Evolutionary conservation across 352 stramenopile species (phyloP).

Genomic region (Achlya hypogyna): DNA sequence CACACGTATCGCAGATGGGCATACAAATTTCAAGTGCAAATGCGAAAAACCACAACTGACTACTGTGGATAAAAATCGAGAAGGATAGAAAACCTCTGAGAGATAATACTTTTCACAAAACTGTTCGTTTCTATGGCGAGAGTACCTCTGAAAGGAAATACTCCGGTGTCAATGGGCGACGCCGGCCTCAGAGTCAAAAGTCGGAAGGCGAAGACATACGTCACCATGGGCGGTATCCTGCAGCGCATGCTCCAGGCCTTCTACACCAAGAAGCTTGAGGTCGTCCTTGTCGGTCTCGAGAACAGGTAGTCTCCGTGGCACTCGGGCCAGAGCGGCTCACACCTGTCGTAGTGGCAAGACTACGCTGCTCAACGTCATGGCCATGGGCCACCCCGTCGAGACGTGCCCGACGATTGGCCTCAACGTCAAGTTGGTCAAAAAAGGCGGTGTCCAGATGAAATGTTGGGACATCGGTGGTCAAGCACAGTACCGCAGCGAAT

Average conservation of each 20-base stretch:
- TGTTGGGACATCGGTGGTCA: slow-evolving; percentile 98
- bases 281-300: slow-evolving; percentile 95
- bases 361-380: slow-evolving; percentile 93
- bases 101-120: not conserved
- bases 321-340: not conserved
- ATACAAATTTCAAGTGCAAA: not conserved
- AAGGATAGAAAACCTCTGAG: not conserved
- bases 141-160: slow-evolving; percentile 2
- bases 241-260: slow-evolving; percentile 93
- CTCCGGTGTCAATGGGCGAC: not conserved
- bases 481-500: slow-evolving; percentile 93
- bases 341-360: slow-evolving; percentile 87
- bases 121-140: slow-evolving; percentile 9
- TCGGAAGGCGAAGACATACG: slow-evolving; percentile 11
- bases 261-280: slow-evolving; percentile 96
- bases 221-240: slow-evolving; percentile 87
- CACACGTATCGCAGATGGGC: not conserved
- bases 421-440: slow-evolving; percentile 96
- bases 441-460: slow-evolving; percentile 96
- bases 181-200: not conserved
- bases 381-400: slow-evolving; percentile 92
- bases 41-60: not conserved
- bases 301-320: slow-evolving; percentile 63
- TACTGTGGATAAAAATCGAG: not conserved
- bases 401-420: slow-evolving; percentile 96